These are phyloP conservation scores for Rhododendron simsii DNA, from an alignment of 148 eudicot species.

Conservation along the genomic window DNA sequence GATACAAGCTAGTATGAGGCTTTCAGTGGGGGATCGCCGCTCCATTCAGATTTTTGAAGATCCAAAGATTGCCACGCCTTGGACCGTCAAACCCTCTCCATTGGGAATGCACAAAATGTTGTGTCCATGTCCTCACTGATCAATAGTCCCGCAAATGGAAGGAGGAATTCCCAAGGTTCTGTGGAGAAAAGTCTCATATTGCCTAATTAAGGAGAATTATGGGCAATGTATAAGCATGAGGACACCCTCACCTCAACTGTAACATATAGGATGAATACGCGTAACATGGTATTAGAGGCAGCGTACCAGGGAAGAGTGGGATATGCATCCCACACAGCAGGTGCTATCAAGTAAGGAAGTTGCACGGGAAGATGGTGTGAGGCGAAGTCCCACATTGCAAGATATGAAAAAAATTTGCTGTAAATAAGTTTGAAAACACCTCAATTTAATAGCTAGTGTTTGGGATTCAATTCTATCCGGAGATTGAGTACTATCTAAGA, in stretches of 20 bases:
- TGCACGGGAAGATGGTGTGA: not conserved
- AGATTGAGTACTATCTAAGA: not conserved
- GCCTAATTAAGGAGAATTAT: not conserved
- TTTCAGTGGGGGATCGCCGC: not conserved
- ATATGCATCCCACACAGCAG: not conserved
- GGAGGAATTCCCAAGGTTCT: not conserved
- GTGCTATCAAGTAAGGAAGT: not conserved
- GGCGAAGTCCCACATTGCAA: not conserved
- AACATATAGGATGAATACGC: not conserved
- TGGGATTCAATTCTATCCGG: not conserved
- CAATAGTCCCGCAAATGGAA: not conserved
- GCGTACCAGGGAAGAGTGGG: not conserved
- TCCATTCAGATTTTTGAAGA: not conserved
- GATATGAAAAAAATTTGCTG: not conserved
- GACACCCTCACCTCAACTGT: not conserved
- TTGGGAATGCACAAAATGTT: not conserved
- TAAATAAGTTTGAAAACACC: not conserved
- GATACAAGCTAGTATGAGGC: not conserved
- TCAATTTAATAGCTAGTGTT: not conserved
- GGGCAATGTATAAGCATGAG: not conserved
- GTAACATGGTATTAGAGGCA: not conserved
- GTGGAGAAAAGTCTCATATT: not conserved
- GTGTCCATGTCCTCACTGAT: not conserved
- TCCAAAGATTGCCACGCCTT: not conserved
- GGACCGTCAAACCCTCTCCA: not conserved